These are phyloP conservation scores for Kwoniella bestiolae DNA, from an alignment of 768 basidiomycete genomes.

Conservation along the genomic window DNA sequence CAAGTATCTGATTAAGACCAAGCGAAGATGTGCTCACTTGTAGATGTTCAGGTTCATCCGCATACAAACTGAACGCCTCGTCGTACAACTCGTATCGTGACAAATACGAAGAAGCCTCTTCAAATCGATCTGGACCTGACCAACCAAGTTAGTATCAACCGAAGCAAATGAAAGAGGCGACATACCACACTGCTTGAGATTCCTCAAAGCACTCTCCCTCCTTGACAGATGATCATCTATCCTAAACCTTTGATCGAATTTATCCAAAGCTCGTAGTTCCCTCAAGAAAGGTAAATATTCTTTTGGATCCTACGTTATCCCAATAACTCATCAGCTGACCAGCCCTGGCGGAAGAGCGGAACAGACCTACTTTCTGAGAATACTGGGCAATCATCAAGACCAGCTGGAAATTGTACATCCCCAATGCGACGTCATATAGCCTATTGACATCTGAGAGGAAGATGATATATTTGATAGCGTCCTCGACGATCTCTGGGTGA, in stretches of 20 bases:
- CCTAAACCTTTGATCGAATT: constrained; percentile 79
- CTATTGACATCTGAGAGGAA: constrained; percentile 92
- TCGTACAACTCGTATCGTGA: constrained; percentile 77
- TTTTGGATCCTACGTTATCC: constrained; percentile 75
- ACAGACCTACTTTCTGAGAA: constrained; percentile 77
- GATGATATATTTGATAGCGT: constrained; percentile 97
- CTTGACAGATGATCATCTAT: constrained; percentile 92
- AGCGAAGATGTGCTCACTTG: constrained; percentile 62
- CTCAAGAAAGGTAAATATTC: constrained; percentile 97
- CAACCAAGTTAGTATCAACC: not conserved
- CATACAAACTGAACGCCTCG: constrained; percentile 75
- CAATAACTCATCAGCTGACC: not conserved
- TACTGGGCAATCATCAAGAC: constrained; percentile 96
- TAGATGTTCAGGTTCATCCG: constrained; percentile 65
- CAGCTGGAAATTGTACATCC: constrained; percentile 98
- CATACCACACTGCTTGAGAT: constrained; percentile 74
- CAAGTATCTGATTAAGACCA: not conserved
- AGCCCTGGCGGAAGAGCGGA: not conserved
- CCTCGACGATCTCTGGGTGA: constrained; percentile 80
- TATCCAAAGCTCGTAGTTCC: constrained; percentile 78
- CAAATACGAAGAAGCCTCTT: constrained; percentile 78
- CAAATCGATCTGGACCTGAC: constrained; percentile 71
- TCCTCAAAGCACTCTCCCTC: constrained; percentile 71
- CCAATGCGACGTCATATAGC: constrained; percentile 90
- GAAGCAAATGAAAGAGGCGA: constrained; percentile 12